phyloP scores from a whole-genome alignment of 306 rosid genomes.

The Glycine latifolia region DNA sequence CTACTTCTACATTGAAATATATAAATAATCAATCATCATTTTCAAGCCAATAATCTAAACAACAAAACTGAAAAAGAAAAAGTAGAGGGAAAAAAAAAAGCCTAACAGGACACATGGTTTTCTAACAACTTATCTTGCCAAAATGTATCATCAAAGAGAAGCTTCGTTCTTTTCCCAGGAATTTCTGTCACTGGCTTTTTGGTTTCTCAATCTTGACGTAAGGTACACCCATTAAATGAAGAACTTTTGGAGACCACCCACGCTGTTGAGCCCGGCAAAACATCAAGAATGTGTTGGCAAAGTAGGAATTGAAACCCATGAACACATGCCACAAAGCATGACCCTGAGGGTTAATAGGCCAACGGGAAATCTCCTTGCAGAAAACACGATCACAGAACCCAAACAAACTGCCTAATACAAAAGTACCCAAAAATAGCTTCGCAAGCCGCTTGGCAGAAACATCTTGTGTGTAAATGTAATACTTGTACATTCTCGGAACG shows the following conservation, averaged over 20 bases:
- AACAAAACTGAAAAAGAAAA: constrained; percentile 35
- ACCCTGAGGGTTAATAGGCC: constrained; percentile 82
- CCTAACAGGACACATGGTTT: constrained; percentile 28
- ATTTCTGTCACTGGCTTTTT: constrained; percentile 69
- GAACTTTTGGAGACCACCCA: constrained; percentile 79
- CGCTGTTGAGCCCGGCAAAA: constrained; percentile 90
- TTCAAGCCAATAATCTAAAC: constrained; percentile 51
- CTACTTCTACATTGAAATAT: constrained; percentile 54
- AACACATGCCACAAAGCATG: constrained; percentile 89
- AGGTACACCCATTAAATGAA: constrained; percentile 69
- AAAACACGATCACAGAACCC: constrained; percentile 68
- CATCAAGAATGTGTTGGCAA: constrained; percentile 87
- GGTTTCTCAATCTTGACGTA: constrained; percentile 89
- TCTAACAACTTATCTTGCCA: constrained; percentile 46
- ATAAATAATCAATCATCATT: constrained; percentile 47
- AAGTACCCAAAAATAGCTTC: constrained; percentile 66
- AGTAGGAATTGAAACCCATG: constrained; percentile 85
- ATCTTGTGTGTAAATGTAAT: constrained; percentile 77
- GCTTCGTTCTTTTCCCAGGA: constrained; percentile 42
- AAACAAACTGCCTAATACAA: constrained; percentile 70
- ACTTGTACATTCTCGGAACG: constrained; percentile 87
- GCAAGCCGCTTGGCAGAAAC: constrained; percentile 72
- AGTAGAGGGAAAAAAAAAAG: not conserved
- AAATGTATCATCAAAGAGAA: constrained; percentile 45
- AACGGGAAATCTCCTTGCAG: constrained; percentile 73